phyloP scores from a whole-genome alignment of 441 rosid genomes.

The Iberis amara region DNA sequence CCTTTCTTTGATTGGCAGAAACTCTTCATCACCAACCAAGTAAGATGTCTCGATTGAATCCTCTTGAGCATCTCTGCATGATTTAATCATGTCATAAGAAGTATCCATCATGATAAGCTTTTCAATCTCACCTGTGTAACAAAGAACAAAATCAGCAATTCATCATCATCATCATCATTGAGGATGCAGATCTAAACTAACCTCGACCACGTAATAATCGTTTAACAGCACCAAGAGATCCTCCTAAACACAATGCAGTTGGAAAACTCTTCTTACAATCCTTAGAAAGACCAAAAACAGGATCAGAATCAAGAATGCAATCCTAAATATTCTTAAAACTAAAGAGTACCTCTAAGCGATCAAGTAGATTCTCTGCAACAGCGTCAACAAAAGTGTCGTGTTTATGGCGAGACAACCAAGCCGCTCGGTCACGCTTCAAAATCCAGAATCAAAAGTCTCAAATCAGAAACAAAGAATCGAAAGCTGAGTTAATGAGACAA shows the following conservation, averaged over 20 bases:
- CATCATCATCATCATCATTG: slow-evolving; percentile 9
- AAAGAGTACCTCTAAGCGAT: slow-evolving; percentile 72
- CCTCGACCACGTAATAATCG: slow-evolving; percentile 63
- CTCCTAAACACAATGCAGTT: slow-evolving; percentile 74
- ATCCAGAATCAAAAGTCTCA: slow-evolving; percentile 6
- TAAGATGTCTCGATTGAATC: slow-evolving; percentile 52
- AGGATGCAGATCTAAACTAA: slow-evolving; percentile 31
- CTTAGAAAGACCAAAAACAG: slow-evolving; percentile 31
- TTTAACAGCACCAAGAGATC: slow-evolving; percentile 66
- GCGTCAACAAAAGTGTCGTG: slow-evolving; percentile 68
- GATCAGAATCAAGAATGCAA: neutral
- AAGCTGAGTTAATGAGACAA: neutral
- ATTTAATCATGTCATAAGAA: slow-evolving; percentile 75
- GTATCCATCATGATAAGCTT: slow-evolving; percentile 93
- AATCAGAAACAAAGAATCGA: slow-evolving; percentile 8
- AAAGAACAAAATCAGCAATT: neutral
- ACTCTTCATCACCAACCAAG: slow-evolving; percentile 91
- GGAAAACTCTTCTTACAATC: slow-evolving; percentile 89
- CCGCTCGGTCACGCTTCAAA: slow-evolving; percentile 91
- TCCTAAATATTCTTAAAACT: neutral
- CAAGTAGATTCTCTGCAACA: slow-evolving; percentile 86
- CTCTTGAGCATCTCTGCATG: slow-evolving; percentile 48
- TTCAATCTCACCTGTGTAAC: slow-evolving; percentile 65
- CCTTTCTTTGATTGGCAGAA: slow-evolving; percentile 84
- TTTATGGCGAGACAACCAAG: slow-evolving; percentile 65